Evolutionary conservation across 2,329 filamentous ascomycete genomes (phyloP), one percentile per base, ranked within the genome.

Genomic region (Stagonosporopsis cucurbitacearum): DNA sequence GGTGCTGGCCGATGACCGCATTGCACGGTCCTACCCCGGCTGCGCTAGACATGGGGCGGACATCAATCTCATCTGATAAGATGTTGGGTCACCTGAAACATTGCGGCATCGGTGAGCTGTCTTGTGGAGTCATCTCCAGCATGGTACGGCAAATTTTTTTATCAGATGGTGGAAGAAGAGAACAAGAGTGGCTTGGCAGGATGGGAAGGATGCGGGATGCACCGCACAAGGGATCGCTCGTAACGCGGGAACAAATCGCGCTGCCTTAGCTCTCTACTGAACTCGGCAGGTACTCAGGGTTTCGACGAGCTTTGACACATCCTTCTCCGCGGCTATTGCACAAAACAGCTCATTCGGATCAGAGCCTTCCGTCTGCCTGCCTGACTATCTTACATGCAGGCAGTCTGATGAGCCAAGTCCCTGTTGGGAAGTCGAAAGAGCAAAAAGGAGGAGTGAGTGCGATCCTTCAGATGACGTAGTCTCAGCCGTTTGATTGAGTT

Each of bases 61-160:
- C 50, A 43, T 58, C 32, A 51, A 67, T 64, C 58, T 62, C 52
- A 70, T 70, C 67, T 65, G 66, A 70, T 70, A 68, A 70, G 66
- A 69, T 68, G 35, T 43, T 12, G 26, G 32, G 19, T 22, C 13
- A 33, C 26, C 9, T 37, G 25, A 15, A 46, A 33, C 13, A 8
- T 47, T 50, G 58, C 66, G 59, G 62, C 48, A 57, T 65, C 57
- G 63, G 62, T 58, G 54, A 57, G 43, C n/a, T 42, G 39, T 22
- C 13, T 26, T 35, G 45, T 45, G 25, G 33, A 52, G 35, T 47
- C 25, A 9, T 17, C 20, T 39, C 42, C 39, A 54, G 40, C 37
- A 43, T 51, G 44, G 37, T 25, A 42, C 45, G 28, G 44, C 45
- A 50, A 61, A 61, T 39, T 44, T 66, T 26, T 68, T 66, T 65